These are phyloP conservation scores for Punctularia strigosozonata DNA, from an alignment of 768 basidiomycete genomes.

Conservation along the genomic window DNA sequence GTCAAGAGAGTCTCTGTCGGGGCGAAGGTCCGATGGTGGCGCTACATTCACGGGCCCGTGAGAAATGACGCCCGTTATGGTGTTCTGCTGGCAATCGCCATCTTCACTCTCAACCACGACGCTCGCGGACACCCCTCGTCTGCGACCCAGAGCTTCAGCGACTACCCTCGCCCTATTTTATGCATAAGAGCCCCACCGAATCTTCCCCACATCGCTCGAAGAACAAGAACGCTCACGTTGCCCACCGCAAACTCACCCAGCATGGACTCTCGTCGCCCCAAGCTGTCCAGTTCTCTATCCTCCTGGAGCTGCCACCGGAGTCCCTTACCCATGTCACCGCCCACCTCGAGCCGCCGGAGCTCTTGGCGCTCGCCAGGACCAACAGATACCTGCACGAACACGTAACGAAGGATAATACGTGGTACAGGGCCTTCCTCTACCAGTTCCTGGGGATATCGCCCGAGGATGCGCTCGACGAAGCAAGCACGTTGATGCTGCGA, in stretches of 20 bases:
- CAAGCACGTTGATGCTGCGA: slow-evolving; percentile 34
- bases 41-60: no score
- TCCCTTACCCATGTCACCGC: slow-evolving; percentile 70
- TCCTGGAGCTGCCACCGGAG: slow-evolving; percentile 52
- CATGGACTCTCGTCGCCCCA: slow-evolving; percentile 7
- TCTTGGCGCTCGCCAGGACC: slow-evolving; percentile 45
- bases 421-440: slow-evolving; percentile 62
- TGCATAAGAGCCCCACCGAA: slow-evolving; percentile 48
- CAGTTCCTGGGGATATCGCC: slow-evolving; percentile 59
- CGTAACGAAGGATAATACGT: slow-evolving; percentile 69
- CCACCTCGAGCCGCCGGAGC: slow-evolving; percentile 51
- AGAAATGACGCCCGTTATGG: no score
- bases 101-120: no score
- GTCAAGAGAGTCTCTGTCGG: no score
- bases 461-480: slow-evolving; percentile 40
- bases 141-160: no score
- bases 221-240: slow-evolving; percentile 35
- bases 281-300: slow-evolving; percentile 12
- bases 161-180: slow-evolving; percentile 41
- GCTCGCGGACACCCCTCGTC: no score
- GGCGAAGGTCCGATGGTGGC: no score
- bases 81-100: no score
- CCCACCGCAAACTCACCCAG: slow-evolving; percentile 24
- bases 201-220: slow-evolving; percentile 24
- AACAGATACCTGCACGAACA: slow-evolving; percentile 44